Evolutionary conservation across 176 grass and related monocot species (phyloP).

Genomic region (Raddia guianensis): DNA sequence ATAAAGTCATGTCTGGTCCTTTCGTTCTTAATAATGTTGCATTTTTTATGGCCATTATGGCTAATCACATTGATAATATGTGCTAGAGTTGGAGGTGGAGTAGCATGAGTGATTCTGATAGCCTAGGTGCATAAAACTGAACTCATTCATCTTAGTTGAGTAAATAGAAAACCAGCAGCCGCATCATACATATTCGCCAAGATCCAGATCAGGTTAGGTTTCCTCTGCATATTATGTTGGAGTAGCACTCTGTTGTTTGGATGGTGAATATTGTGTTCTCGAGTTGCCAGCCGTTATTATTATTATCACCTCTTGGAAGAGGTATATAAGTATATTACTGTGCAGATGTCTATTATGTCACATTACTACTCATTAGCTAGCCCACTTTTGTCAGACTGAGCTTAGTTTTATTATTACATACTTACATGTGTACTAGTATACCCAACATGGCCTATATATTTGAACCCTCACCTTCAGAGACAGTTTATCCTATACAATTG

Average conservation of each 20-base stretch:
- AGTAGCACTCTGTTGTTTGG: neutral
- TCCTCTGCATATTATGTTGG: neutral
- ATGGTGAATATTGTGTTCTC: conserved; percentile 3
- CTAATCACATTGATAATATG: neutral
- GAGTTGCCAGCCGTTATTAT: neutral
- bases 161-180: neutral
- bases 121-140: conserved; percentile 13
- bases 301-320: neutral
- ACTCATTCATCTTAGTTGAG: conserved; percentile 18
- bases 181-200: neutral
- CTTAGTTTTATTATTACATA: neutral
- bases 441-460: neutral
- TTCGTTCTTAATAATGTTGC: conserved; percentile 15
- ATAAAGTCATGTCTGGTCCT: neutral
- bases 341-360: neutral
- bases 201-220: neutral
- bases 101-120: neutral
- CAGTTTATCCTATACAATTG: conserved; percentile 17
- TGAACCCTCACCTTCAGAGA: neutral
- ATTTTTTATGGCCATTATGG: conserved; percentile 17
- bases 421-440: neutral
- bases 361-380: too few relatives aligned
- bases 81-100: neutral
- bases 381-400: neutral
- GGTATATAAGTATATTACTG: neutral